A percentile compares a stretch with the other conserved stretches of the same genome.
Conservation (phyloP, 139 green algal genomes). For the Edaphochlamys debaryana region DNA sequence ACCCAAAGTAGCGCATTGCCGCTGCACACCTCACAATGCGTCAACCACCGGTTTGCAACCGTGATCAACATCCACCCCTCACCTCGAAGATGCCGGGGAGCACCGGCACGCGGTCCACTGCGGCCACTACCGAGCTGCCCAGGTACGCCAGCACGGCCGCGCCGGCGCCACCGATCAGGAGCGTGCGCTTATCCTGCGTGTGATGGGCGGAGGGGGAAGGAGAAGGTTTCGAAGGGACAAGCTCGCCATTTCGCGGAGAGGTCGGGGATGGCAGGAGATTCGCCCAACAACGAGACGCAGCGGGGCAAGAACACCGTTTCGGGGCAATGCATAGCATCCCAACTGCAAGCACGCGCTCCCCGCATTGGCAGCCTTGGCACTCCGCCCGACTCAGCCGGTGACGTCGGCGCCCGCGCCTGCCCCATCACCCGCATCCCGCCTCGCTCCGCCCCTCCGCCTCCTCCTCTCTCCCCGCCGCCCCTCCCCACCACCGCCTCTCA, state of each 20-base stretch:
- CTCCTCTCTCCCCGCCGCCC: not conserved
- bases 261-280: not conserved
- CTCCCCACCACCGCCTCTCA: not conserved
- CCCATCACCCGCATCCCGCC: too few relatives aligned
- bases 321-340: not conserved
- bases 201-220: not conserved
- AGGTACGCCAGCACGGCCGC: slow-evolving; percentile 8
- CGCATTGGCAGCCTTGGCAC: too few relatives aligned
- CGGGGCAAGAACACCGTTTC: not conserved
- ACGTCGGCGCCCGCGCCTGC: too few relatives aligned
- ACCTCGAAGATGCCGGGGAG: slow-evolving; percentile 10
- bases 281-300: not conserved
- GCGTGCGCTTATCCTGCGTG: slow-evolving; percentile 18
- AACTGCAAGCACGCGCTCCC: too few relatives aligned
- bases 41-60: too few relatives aligned
- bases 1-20: too few relatives aligned
- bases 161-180: not conserved
- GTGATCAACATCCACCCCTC: not conserved
- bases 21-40: too few relatives aligned
- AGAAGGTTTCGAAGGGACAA: too few relatives aligned
- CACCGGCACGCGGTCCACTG: slow-evolving; percentile 20
- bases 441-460: too few relatives aligned
- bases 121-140: not conserved
- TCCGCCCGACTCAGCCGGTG: too few relatives aligned
- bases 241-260: too few relatives aligned